Evolutionary conservation across 495 filamentous ascomycete genomes (phyloP).

Genomic region (Xylaria intraflava): DNA sequence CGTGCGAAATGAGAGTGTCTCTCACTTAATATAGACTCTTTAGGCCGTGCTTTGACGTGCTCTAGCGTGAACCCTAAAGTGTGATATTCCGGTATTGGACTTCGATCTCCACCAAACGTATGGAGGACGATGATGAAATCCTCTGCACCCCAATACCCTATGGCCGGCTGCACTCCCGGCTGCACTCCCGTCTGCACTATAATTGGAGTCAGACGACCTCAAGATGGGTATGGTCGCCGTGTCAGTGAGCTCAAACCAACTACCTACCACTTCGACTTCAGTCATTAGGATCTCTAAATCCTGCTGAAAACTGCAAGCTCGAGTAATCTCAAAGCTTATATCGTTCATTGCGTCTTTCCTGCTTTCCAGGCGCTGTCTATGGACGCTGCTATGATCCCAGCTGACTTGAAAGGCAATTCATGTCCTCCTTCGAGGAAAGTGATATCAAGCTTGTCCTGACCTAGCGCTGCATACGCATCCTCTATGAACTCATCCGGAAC

Average conservation of each 20-base stretch:
- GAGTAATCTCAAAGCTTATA: neutral
- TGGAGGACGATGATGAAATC: no score
- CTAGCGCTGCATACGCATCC: slow-evolving; percentile 39
- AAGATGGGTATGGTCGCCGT: no score
- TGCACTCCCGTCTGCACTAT: no score
- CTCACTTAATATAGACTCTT: no score
- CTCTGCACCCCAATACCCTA: no score
- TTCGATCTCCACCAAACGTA: neutral
- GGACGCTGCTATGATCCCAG: slow-evolving; percentile 32
- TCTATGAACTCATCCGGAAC: slow-evolving; percentile 45
- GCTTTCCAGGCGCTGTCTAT: slow-evolving; percentile 35
- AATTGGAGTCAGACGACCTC: no score
- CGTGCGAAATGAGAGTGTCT: no score
- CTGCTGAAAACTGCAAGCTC: neutral
- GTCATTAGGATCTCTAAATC: neutral
- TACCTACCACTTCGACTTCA: no score
- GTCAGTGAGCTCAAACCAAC: no score
- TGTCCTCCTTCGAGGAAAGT: slow-evolving; percentile 42
- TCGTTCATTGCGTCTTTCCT: neutral
- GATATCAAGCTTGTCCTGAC: slow-evolving; percentile 39
- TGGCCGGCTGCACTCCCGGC: no score
- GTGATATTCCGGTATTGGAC: neutral
- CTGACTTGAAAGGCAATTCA: slow-evolving; percentile 43
- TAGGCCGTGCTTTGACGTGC: neutral
- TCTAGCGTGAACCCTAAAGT: neutral